phyloP scores from a whole-genome alignment of 495 filamentous ascomycete species.

The Immersiella caudata region DNA sequence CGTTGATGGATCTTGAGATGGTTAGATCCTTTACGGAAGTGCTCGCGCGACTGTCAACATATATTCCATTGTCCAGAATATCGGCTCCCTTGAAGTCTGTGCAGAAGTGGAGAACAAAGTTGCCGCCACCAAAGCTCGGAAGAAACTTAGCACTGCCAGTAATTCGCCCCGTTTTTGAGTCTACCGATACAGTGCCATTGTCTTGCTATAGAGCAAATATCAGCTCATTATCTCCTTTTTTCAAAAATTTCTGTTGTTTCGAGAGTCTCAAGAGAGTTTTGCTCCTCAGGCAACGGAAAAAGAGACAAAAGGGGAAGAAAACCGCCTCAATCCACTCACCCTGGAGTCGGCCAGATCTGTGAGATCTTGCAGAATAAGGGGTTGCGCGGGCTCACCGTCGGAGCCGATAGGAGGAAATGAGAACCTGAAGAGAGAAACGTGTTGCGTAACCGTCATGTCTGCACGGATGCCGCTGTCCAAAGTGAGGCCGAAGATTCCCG shows the following conservation, averaged over 20 bases:
- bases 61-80: constrained; percentile 67
- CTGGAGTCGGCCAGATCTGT: constrained; percentile 67
- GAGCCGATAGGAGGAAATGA: constrained; percentile 55
- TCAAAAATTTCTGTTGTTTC: too few relatives aligned
- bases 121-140: constrained; percentile 70
- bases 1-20: constrained; percentile 62
- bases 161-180: constrained; percentile 60
- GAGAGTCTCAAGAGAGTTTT: too few relatives aligned
- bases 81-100: constrained; percentile 69
- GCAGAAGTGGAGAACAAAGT: constrained; percentile 64
- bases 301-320: too few relatives aligned
- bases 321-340: too few relatives aligned
- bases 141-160: constrained; percentile 66
- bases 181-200: constrained; percentile 61
- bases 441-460: constrained; percentile 71
- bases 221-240: too few relatives aligned
- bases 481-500: constrained; percentile 68
- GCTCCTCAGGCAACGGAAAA: too few relatives aligned
- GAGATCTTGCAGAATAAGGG: constrained; percentile 66
- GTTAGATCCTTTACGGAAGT: constrained; percentile 56
- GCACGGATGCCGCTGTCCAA: constrained; percentile 60
- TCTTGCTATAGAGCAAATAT: too few relatives aligned
- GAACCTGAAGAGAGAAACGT: constrained; percentile 70
- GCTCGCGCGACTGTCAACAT: constrained; percentile 60
- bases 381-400: constrained; percentile 49